phyloP scores from a whole-genome alignment of 805 yeast species.

The Candida manassasensis region DNA sequence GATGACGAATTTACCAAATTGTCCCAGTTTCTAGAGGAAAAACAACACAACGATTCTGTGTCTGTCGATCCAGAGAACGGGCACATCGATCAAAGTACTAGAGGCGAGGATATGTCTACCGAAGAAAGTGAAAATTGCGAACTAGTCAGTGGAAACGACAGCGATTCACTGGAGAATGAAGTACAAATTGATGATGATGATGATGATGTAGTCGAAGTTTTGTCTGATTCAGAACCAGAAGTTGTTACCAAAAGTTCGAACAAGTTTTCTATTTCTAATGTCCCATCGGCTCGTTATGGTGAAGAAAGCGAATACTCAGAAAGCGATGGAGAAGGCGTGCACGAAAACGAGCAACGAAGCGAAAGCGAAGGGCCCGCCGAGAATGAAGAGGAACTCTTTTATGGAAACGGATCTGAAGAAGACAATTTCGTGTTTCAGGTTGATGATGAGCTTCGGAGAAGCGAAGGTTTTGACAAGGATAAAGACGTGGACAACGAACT shows the following conservation, averaged over 20 bases:
- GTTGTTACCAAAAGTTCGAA: not conserved
- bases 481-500: no score
- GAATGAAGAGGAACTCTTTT: conserved; percentile 4
- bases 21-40: conserved; percentile 4
- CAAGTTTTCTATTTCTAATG: not conserved
- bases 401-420: conserved; percentile 4
- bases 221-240: conserved; percentile 12
- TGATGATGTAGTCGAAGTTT: conserved; percentile 45
- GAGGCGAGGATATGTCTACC: no score
- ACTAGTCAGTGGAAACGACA: not conserved
- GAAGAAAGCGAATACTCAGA: conserved; percentile 3
- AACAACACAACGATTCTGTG: conserved; percentile 1
- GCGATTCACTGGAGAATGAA: not conserved
- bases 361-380: conserved; percentile 5
- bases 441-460: conserved; percentile 3
- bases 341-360: conserved; percentile 6
- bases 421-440: not conserved
- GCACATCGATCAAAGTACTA: no score
- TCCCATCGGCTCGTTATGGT: conserved; percentile 1
- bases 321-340: conserved; percentile 8
- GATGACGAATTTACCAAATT: conserved; percentile 13
- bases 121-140: conserved; percentile 1
- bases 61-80: no score
- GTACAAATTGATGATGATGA: conserved; percentile 7
- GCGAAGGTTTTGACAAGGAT: no score